phyloP scores from a whole-genome alignment of 192 early-diverging fungal species.

The Coemansia sp. region DNA sequence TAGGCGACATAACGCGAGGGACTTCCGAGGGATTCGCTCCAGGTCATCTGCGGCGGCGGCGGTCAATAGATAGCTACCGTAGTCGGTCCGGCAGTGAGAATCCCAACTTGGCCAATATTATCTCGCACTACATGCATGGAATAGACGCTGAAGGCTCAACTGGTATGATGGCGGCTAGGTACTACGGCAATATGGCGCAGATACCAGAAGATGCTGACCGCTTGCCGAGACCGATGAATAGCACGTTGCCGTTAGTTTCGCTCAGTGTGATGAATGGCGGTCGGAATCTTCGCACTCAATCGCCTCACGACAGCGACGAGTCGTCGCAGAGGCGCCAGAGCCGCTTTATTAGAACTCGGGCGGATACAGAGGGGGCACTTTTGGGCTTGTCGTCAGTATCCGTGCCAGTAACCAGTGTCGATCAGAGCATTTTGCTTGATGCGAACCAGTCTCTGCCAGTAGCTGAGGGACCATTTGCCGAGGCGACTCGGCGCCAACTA shows the following conservation, averaged over 20 bases:
- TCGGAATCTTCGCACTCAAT: conserved; percentile 11
- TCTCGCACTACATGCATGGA: conserved; percentile 47
- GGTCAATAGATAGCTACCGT: conserved; percentile 10
- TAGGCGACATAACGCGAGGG: neutral
- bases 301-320: conserved; percentile 30
- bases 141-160: conserved; percentile 33
- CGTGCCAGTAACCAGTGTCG: neutral
- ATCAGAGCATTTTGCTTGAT: neutral
- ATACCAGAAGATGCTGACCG: conserved; percentile 28
- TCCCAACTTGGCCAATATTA: conserved; percentile 24
- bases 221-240: conserved; percentile 49
- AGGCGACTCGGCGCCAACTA: neutral
- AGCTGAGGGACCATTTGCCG: neutral
- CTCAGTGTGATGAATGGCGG: conserved; percentile 43
- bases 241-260: conserved; percentile 54
- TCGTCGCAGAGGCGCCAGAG: conserved; percentile 3
- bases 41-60: neutral
- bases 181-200: conserved; percentile 51
- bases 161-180: conserved; percentile 36
- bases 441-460: neutral
- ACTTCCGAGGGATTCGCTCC: conserved; percentile 7
- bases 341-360: neutral
- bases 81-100: conserved; percentile 13
- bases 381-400: neutral
- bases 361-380: neutral